Conservation (phyloP, 2,329 filamentous ascomycete species). For the Trichophyton schoenleinii region DNA sequence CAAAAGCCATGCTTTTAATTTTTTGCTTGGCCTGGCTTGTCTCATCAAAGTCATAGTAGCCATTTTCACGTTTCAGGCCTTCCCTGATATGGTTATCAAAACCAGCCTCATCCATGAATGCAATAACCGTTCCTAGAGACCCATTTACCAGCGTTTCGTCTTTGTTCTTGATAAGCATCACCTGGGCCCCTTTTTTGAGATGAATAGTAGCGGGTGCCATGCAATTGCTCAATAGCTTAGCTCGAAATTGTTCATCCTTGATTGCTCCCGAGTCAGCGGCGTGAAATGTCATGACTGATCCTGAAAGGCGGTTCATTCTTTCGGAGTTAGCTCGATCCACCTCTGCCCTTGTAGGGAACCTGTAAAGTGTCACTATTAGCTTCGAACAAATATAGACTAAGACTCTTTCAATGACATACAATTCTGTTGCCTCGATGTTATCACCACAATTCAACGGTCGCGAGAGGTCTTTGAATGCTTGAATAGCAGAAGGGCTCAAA, state of each 20-base stretch:
- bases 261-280: slow-evolving; percentile 60
- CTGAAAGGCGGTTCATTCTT: slow-evolving; percentile 60
- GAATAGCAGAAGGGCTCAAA: slow-evolving; percentile 62
- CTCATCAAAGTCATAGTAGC: slow-evolving; percentile 33
- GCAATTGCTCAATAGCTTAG: slow-evolving; percentile 73
- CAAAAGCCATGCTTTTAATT: slow-evolving; percentile 41
- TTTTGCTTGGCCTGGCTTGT: slow-evolving; percentile 41
- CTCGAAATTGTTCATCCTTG: slow-evolving; percentile 52
- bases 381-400: not conserved
- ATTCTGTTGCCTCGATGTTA: slow-evolving; percentile 68
- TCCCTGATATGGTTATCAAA: slow-evolving; percentile 42
- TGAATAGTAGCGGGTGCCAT: slow-evolving; percentile 76
- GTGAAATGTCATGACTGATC: slow-evolving; percentile 55
- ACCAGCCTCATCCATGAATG: slow-evolving; percentile 60
- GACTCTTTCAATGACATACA: slow-evolving; percentile 37
- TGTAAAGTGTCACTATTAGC: slow-evolving; percentile 19
- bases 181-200: slow-evolving; percentile 83
- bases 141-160: slow-evolving; percentile 91
- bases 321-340: slow-evolving; percentile 74
- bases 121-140: slow-evolving; percentile 72
- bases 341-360: slow-evolving; percentile 78
- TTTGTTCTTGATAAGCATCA: slow-evolving; percentile 99
- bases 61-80: slow-evolving; percentile 42
- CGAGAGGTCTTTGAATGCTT: slow-evolving; percentile 60
- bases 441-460: slow-evolving; percentile 62